Base-by-base conservation (phyloP, 2,329 filamentous ascomycete genomes). In the Chaetomium globosum region DNA sequence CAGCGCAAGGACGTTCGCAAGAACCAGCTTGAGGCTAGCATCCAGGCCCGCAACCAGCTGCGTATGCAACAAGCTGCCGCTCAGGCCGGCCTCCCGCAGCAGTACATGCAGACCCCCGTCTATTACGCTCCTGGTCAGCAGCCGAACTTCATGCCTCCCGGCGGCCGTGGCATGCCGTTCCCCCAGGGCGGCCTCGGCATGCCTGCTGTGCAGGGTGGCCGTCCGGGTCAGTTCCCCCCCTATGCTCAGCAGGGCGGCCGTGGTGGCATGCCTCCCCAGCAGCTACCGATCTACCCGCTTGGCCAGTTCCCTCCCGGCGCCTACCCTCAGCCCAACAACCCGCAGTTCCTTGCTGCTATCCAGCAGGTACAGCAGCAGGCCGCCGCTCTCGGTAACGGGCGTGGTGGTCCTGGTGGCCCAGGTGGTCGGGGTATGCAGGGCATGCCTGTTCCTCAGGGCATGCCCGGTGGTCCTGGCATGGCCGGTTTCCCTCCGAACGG, bases 1-100 rank as follows among this genome's bases (percentile, higher is more conserved):
- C 95, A 99, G 86, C 94, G 95, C 82, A 99, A 99, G 88, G 95
- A 99, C 81, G 94, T 99, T 75, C 93, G 95, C 81, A 97, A 97
- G 88, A 97, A 89, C 83, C 95, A 98, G 85, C 92, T 99, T 73
- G 95, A 99, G 85, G 94, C 94, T 75, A 97, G 92, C 81, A 99
- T 99, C 80, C 95, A 98, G 83, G 94, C 95, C 79, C 93, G 95
- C 80, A 98, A 98, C 85, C 94, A 97, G 80, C 89, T 97, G 77
- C 91, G 95, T 76, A 95, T 98, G 89, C 95, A 98, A 84, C 95
- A 99, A 81, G 92, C 93, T 72, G 93, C 93, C 71, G 92, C 93
- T 71, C 91, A 90, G 71, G 92, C 91, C 61, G 93, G 92, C 74
- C 92, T 97, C 86, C 90, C 91, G 72, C 90, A 89, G 80, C 89